Evolutionary conservation across 2,329 filamentous ascomycete species (phyloP), one percentile per base, ranked within the genome.

Genomic region (Ophiocordyceps robertsii): DNA sequence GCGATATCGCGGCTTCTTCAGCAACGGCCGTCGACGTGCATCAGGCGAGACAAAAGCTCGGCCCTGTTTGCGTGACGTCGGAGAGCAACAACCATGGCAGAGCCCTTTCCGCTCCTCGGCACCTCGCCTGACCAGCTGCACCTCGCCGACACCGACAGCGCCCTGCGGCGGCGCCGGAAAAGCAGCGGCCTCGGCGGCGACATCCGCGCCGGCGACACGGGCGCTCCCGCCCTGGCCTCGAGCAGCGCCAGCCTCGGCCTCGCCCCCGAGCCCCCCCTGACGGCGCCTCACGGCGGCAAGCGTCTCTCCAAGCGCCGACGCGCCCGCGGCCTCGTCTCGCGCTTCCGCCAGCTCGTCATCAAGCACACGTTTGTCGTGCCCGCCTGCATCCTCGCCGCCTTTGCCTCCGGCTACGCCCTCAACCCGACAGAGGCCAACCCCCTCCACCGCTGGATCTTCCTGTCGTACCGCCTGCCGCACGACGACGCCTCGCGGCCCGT

Each of bases 401-500:
- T 89, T 56, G 64, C 84, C 46, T 63, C 70, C 40, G 69, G 77
- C 47, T 95, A 90, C 64, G 76, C 78, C 50, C 59, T 85, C 56
- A 82, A 88, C 58, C 90, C 89, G 6, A 77, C 74, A 52, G 70
- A 80, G 47, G 77, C 81, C 44, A 95, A 95, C 61, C 84, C 84
- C 12, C 61, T 94, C 49, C 73, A 85, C 64, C 73, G 72, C 62
- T 88, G 87, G 61, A 79, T 95, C 61, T 94, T 94, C 72, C 79
- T 95, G 46, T 92, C 88, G 40, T 96, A 96, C 67, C 76, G 77
- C 44, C 70, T 89, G 45, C 75, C 82, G 14, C 53, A 55, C 36
- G 47, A 51, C 29, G 60, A 66, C 33, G 57, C 62, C 35, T 59
- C 60, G 43, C 64, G 67, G 53, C 62, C 72, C 53, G 46, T 68